Base-by-base conservation (phyloP, 2,329 filamentous ascomycete genomes). In the Furcasterigmium furcatum region DNA sequence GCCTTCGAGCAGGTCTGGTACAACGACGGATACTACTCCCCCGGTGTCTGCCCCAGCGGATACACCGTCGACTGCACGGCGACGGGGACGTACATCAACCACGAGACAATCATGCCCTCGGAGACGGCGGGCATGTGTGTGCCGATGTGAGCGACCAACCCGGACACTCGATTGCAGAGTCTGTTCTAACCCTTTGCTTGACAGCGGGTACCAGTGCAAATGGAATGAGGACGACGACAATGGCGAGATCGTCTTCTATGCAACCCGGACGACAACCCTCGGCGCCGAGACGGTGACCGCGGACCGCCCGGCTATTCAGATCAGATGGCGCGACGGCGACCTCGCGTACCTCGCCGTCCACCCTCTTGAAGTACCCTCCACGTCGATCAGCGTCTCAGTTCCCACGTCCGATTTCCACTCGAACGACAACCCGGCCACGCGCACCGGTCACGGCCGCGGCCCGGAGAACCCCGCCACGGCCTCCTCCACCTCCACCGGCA, bases 11-110 rank as follows among this genome's bases (percentile, higher is more conserved):
- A 20, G 9, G 41, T 43, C n/a, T 38, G n/a, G 9, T 9, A 20
- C 19, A 43, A 38, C 22, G 41, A 34, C n/a, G 41, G 41, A 6
- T 43, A 43, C 21, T 43, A 38, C 20, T 43, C 41, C n/a, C 41
- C 41, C 5, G 41, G 30, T 7, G 30, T 43, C 9, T 43, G 41
- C 20, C 41, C 41, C 8, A 8, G 12, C 12, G 21, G 21, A 10
- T 43, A 36, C 21, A 27, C 32, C 19, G 16, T 43, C 30, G 41
- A 20, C 30, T 43, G 32, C n/a, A 38, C 32, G 3, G 29, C 16
- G n/a, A 25, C n/a, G 14, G 32, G 7, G 7, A n/a, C 9, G 5
- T 16, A 13, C 6, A 12, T 43, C 14, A 36, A 43, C 21, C 9
- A 10, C 14, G 41, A 43, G 16, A 14, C 16, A 20, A 25, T 43